Evolutionary conservation across 2,329 filamentous ascomycete species (phyloP).

Genomic region (Xylariales sp.): DNA sequence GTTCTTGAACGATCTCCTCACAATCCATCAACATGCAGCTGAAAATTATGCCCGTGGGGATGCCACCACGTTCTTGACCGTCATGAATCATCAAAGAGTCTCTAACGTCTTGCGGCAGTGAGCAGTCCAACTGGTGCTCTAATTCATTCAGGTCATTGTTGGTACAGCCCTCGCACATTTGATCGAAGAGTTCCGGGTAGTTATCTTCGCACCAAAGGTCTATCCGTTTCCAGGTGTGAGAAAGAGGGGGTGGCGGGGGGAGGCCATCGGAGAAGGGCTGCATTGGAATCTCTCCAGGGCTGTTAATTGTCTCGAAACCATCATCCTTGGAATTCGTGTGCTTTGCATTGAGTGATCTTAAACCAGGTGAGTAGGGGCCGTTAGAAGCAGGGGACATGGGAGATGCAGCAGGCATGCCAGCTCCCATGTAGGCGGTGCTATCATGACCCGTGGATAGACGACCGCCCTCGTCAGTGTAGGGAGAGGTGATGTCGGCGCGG

Average conservation of each 20-base stretch:
- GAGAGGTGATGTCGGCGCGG: slow-evolving; percentile 73
- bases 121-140: slow-evolving; percentile 93
- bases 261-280: slow-evolving; percentile 90
- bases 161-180: slow-evolving; percentile 87
- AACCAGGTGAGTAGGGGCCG: slow-evolving; percentile 83
- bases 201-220: slow-evolving; percentile 92
- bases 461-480: slow-evolving; percentile 70
- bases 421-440: slow-evolving; percentile 57
- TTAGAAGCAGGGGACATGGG: slow-evolving; percentile 49
- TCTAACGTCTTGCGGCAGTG: slow-evolving; percentile 85
- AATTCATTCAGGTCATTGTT: slow-evolving; percentile 94
- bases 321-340: slow-evolving; percentile 55
- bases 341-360: slow-evolving; percentile 72
- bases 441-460: slow-evolving; percentile 48
- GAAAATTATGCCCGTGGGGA: slow-evolving; percentile 89
- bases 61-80: slow-evolving; percentile 91
- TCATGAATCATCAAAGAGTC: slow-evolving; percentile 90
- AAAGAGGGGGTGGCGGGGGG: slow-evolving; percentile 81
- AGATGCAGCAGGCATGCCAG: slow-evolving; percentile 33
- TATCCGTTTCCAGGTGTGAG: slow-evolving; percentile 91
- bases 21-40: slow-evolving; percentile 94
- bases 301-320: slow-evolving; percentile 65
- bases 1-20: slow-evolving; percentile 96
- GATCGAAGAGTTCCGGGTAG: slow-evolving; percentile 90
- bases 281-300: slow-evolving; percentile 85